phyloP scores from a whole-genome alignment of 1,284 basidiomycete genomes.

The Cryptococcus amylolentus region DNA sequence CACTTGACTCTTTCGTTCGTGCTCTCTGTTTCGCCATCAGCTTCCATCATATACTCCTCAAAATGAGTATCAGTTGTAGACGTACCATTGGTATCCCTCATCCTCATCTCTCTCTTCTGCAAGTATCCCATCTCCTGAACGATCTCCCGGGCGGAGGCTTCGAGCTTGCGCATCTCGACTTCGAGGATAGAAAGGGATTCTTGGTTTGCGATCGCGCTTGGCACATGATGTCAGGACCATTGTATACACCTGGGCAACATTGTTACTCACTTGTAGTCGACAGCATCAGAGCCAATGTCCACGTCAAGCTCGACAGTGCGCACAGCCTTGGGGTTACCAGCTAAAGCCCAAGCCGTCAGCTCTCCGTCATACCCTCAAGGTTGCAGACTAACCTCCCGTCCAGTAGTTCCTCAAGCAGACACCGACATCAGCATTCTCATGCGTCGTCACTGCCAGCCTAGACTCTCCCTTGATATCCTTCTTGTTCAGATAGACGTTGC shows the following conservation, averaged over 20 bases:
- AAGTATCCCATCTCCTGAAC: constrained; percentile 92
- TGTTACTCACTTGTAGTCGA: constrained; percentile 86
- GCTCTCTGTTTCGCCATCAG: constrained; percentile 61
- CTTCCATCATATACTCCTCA: not conserved
- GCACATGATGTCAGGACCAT: not conserved
- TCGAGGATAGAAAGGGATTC: constrained; percentile 93
- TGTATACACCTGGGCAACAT: not conserved
- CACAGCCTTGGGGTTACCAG: constrained; percentile 51
- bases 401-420: constrained; percentile 87
- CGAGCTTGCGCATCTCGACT: constrained; percentile 96
- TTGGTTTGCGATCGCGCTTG: constrained; percentile 94
- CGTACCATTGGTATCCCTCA: constrained; percentile 88
- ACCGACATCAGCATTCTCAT: constrained; percentile 88
- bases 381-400: constrained; percentile 59
- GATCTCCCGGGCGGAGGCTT: constrained; percentile 90
- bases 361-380: constrained; percentile 16
- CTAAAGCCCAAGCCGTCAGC: constrained; percentile 7
- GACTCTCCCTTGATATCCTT: constrained; percentile 84
- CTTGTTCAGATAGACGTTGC: constrained; percentile 90
- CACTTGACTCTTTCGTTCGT: constrained; percentile 87
- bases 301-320: constrained; percentile 87
- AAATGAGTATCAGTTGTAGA: constrained; percentile 17
- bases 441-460: constrained; percentile 88
- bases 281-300: constrained; percentile 96
- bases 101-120: constrained; percentile 80